phyloP scores from a whole-genome alignment of 352 stramenopile species.

The Pythium scleroteichum region DNA sequence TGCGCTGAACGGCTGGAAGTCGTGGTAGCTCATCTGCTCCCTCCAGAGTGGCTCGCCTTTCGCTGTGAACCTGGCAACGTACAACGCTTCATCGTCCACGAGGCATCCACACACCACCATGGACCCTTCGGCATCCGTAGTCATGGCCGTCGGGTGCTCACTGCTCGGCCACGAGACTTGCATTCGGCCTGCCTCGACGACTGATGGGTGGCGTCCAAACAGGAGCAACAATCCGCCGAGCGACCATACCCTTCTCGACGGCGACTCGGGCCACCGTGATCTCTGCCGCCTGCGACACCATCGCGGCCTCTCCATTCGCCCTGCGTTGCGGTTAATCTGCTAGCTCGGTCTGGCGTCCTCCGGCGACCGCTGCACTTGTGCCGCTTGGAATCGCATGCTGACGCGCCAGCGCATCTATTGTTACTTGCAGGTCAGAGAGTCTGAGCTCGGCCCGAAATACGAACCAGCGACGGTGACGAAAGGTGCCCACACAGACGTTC shows the following conservation, averaged over 20 bases:
- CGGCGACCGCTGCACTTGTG: neutral
- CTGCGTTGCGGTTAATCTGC: too few relatives aligned
- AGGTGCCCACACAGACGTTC: neutral
- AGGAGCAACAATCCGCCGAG: constrained; percentile 3
- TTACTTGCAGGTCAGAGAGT: neutral
- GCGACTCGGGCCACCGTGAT: neutral
- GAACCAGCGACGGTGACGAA: too few relatives aligned
- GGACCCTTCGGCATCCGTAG: constrained; percentile 10
- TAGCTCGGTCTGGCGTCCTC: too few relatives aligned
- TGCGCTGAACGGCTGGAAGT: neutral
- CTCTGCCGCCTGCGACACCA: neutral
- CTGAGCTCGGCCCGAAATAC: neutral
- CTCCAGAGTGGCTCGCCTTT: constrained; percentile 17
- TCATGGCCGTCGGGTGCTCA: constrained; percentile 10
- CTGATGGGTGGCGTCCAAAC: neutral
- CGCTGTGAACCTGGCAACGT: constrained; percentile 16
- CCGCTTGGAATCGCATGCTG: neutral
- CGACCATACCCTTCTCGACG: constrained; percentile 1
- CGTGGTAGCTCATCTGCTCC: neutral
- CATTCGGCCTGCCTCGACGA: constrained; percentile 3
- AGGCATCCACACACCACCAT: constrained; percentile 22
- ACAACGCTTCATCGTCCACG: neutral
- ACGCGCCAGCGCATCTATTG: too few relatives aligned
- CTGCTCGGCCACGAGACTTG: constrained; percentile 18
- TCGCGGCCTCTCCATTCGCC: too few relatives aligned